These are phyloP conservation scores for Sugiyamaella japonica DNA, from an alignment of 1,139 yeast genomes.

Conservation along the genomic window DNA sequence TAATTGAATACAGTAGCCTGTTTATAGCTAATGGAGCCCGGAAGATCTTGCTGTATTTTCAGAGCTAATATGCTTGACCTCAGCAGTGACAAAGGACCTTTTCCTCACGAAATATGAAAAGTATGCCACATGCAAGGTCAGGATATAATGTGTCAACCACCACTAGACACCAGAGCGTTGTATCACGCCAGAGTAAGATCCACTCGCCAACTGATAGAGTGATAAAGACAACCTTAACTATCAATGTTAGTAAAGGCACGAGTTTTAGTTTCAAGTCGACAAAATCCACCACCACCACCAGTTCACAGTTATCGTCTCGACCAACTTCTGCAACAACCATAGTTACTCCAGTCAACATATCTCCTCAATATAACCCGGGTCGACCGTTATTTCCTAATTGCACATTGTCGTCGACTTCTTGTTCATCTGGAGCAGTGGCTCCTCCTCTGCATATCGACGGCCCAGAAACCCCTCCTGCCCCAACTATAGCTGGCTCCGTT, in stretches of 20 bases:
- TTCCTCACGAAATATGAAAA: not conserved
- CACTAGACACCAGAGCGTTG: not conserved
- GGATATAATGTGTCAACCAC: conserved; percentile 11
- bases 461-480: conserved; percentile 28
- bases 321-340: no score
- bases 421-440: conserved; percentile 9
- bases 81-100: no score
- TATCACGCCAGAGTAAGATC: not conserved
- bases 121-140: not conserved
- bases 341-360: not conserved
- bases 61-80: no score
- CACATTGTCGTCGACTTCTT: conserved; percentile 8
- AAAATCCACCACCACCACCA: not conserved
- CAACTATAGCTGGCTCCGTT: conserved; percentile 48
- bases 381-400: conserved; percentile 11
- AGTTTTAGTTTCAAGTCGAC: no score
- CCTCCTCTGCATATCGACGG: conserved; percentile 1
- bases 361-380: conserved; percentile 2
- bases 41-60: no score
- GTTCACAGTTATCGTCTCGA: not conserved
- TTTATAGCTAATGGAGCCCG: not conserved
- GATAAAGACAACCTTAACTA: conserved; percentile 4
- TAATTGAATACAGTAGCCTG: not conserved
- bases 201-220: not conserved
- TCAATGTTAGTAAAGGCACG: not conserved